These are phyloP conservation scores for Ogataea haglerorum DNA, from an alignment of 805 yeast species.

Conservation along the genomic window DNA sequence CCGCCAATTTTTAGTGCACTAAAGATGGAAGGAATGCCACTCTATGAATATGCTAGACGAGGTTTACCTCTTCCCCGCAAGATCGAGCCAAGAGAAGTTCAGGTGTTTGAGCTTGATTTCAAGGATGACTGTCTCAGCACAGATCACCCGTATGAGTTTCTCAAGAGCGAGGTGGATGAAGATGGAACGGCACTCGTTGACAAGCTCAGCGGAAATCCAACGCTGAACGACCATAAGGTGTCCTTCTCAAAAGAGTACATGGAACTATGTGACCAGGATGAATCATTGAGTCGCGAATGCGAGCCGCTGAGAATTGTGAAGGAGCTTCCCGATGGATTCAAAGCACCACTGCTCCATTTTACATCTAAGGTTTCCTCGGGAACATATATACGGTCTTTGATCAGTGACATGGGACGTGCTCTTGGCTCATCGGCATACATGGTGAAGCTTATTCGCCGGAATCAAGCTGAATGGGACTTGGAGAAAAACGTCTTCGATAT, in stretches of 20 bases:
- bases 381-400: conserved; percentile 84
- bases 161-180: conserved; percentile 43
- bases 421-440: conserved; percentile 80
- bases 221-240: conserved; percentile 60
- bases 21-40: conserved; percentile 89
- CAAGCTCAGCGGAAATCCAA: conserved; percentile 42
- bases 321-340: conserved; percentile 38
- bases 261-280: conserved; percentile 39
- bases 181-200: conserved; percentile 44
- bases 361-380: conserved; percentile 87
- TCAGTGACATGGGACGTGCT: conserved; percentile 85
- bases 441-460: conserved; percentile 71
- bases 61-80: conserved; percentile 80
- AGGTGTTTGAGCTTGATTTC: conserved; percentile 52
- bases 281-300: conserved; percentile 33
- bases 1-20: conserved; percentile 96
- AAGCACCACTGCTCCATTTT: conserved; percentile 71
- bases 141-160: conserved; percentile 52
- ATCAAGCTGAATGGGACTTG: conserved; percentile 84
- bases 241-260: conserved; percentile 57
- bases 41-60: conserved; percentile 91
- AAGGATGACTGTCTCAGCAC: conserved; percentile 49
- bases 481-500: conserved; percentile 64
- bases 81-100: conserved; percentile 74
- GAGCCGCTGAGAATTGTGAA: conserved; percentile 39